Evolutionary conservation across 768 basidiomycete species (phyloP), one percentile per base, ranked within the genome.

Genomic region (Tylopilus felleus): DNA sequence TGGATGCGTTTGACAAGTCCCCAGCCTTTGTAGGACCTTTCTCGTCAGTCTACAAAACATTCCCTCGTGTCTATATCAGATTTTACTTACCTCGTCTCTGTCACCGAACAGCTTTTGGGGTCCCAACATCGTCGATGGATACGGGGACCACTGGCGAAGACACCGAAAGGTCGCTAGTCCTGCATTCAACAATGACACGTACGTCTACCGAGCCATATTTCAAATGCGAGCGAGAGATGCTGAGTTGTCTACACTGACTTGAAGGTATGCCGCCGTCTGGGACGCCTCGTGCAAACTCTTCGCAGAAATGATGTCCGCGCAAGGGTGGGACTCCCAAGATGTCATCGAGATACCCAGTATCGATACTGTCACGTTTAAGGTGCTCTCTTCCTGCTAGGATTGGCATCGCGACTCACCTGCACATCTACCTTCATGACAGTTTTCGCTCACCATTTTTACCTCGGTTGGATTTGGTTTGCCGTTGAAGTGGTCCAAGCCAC

Each of bases 171-270:
- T 63, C 3, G 12, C 52, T 16, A 46, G 33, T 21, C 62, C 62
- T 42, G 62, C 62, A 4, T 63, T 64, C 8, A 61, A 61, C 45
- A 61, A 58, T 3, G 55, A 61, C 5, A 63, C 53, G 62, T 64
- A 39, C 12, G 62, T 60, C 25, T 17, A 49, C 17, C 25, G n/a
- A 25, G 28, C 16, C 9, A 3, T 8, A 25, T 27, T 40, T 13
- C 2, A 3, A 39, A 17, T 13, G n/a, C 39, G 6, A 8, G 17
- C 14, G 29, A 40, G 16, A 2, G 17, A 45, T n/a, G 16, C 35
- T 38, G 13, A 33, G 31, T 10, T 33, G 13, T 13, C 9, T 16
- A 14, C 33, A 16, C 33, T 8, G 16, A 25, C 22, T 10, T 8
- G 9, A 46, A 63, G 62, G 22, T 63, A 53, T 39, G 47, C 51